Base-by-base conservation (phyloP, 345 rosid species). In the Gossypium turneri region DNA sequence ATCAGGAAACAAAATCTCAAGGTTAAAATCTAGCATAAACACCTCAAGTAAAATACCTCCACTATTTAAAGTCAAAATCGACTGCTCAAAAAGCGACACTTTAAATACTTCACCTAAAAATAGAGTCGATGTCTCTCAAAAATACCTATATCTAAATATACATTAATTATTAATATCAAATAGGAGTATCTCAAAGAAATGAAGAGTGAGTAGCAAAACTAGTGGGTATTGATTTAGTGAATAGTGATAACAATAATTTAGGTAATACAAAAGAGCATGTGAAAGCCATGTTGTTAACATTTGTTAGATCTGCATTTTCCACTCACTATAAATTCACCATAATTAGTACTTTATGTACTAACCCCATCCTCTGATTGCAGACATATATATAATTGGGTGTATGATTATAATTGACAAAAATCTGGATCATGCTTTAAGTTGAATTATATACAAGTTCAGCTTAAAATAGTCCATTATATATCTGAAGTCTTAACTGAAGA, bases 61-160 rank as follows among this genome's bases (percentile, higher is more conserved):
- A 34, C 7, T 34, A 34, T 5, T 34, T 0, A 34, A 34, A 34
- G 0, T 34, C 0, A 0, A 0, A 34, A 5, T 4, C 1, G 0
- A 5, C 41, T 34, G 41, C 0, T 34, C 0, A 34, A 34, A 34
- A 34, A 34, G 5, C 0, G 0, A 34, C 41, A 5, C 7, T 34
- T 34, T 0, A 34, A 34, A 34, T 34, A 34, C 7, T 34, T 34
- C 1, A 0, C 0, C 1, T 34, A 34, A 34, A 3, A 29, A 29
- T 0, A 29, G 1, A 29, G 0, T 4, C 0, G 1, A 4, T 34
- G 6, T 34, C 6, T 4, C 38, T 4, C 1, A 34, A 34, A 34
- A 34, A 34, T 4, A 34, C 38, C 6, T 34, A 4, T 34, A 34
- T 34, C 41, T 34, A 34, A 34, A 34, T 34, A 34, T 34, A 7